Evolutionary conservation across 768 basidiomycete species (phyloP), one percentile per base, ranked within the genome.

Genomic region (Scleroderma bovista): DNA sequence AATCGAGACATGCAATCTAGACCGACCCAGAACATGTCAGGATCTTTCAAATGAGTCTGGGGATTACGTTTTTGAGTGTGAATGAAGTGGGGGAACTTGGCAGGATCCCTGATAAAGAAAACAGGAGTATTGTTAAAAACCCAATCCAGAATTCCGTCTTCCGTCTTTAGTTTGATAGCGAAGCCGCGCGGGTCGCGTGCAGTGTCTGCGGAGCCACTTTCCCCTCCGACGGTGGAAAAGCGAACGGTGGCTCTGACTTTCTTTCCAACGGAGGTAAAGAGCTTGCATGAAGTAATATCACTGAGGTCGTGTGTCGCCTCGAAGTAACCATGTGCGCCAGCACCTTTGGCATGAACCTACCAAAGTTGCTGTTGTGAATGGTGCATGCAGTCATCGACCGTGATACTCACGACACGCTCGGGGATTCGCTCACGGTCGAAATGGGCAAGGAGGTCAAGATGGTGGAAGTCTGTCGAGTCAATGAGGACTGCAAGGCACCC

Each of bases 381-480:
- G 20, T 20, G 39, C 26, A n/a, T 16, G 19, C 44, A 42, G 6
- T 6, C 2, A 44, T 31, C 29, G 39, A 32, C 34, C 23, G 20
- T 31, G 16, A 13, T 37, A 74, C 81, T 57, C 67, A 85, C 92
- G 56, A 90, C 86, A 68, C 92, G 90, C 76, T 95, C 92, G 15
- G 94, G 95, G 61, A 98, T 95, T 65, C 95, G 87, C 70, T 96
- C 93, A 52, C 90, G 84, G 67, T 91, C 89, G 60, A 94, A 93
- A 74, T 95, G 93, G 15, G 90, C 84, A 54, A 98, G 81, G 44
- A 87, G 74, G 70, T 93, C 91, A 62, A 94, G 85, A 69, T 88
- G 83, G 68, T 90, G 85, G 74, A 91, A 92, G 66, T 93, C 89
- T 88, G 52, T 67, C 15, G 20, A 17, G 39, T 33, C n/a, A 45